Percentiles rank a stretch among this genome's conserved stretches.
phyloP scores from a whole-genome alignment of 768 basidiomycete species.

The Termitomyces sp. region DNA sequence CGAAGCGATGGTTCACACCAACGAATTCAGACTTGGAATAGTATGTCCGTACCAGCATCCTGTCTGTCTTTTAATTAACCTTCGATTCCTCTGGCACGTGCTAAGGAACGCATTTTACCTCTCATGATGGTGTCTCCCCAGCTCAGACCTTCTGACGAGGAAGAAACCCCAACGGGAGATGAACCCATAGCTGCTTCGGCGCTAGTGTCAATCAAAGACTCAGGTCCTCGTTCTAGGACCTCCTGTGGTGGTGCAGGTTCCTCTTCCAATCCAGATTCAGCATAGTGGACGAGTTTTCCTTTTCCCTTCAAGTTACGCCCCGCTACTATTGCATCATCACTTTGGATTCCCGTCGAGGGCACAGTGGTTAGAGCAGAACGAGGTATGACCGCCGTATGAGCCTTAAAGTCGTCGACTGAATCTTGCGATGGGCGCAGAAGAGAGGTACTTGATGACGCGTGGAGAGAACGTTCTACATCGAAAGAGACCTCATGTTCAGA shows the following conservation, averaged over 20 bases:
- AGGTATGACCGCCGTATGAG: conserved; percentile 11
- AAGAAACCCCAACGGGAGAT: conserved; percentile 5
- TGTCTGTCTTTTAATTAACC: conserved; percentile 41
- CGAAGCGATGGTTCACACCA: conserved; percentile 43
- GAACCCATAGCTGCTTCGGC: conserved; percentile 41
- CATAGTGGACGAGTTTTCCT: conserved; percentile 34
- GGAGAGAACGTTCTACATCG: conserved; percentile 4
- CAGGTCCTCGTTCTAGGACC: conserved; percentile 60
- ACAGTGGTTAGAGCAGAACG: conserved; percentile 10
- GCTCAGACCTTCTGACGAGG: conserved; percentile 18
- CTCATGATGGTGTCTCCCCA: conserved; percentile 62
- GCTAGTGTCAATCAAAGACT: conserved; percentile 51
- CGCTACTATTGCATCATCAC: conserved; percentile 3
- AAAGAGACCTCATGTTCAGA: background rate
- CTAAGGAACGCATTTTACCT: conserved; percentile 41
- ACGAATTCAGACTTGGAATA: conserved; percentile 46
- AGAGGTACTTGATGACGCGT: conserved; percentile 13
- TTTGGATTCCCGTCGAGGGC: conserved; percentile 9
- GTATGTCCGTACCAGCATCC: conserved; percentile 81
- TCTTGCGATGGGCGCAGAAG: conserved; percentile 9
- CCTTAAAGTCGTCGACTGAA: conserved; percentile 4
- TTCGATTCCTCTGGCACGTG: conserved; percentile 1
- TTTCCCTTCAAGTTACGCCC: conserved; percentile 25
- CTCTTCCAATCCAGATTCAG: conserved; percentile 15
- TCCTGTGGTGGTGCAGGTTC: conserved; percentile 48